A percentile compares a stretch with the other conserved stretches of the same genome.
Conservation (phyloP, 257 asterid genomes). For the Rauvolfia tetraphylla region DNA sequence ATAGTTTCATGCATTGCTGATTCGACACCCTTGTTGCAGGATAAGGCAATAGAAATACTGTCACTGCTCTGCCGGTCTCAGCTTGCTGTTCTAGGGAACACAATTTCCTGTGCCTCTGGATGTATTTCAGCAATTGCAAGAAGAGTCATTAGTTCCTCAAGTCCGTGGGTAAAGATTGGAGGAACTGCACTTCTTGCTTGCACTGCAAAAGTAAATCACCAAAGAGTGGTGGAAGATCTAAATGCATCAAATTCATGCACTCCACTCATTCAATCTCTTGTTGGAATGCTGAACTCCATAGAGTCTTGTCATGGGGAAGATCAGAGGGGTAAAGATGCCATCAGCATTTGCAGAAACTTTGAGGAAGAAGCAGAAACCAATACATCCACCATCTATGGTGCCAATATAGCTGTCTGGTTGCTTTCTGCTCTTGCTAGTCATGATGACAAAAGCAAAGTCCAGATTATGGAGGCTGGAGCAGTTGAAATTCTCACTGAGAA, state of each 20-base stretch:
- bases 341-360: slow-evolving; percentile 63
- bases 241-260: slow-evolving; percentile 54
- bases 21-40: slow-evolving; percentile 73
- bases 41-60: slow-evolving; percentile 77
- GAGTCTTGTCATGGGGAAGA: slow-evolving; percentile 53
- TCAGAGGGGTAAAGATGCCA: slow-evolving; percentile 43
- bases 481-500: slow-evolving; percentile 82
- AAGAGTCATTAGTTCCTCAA: slow-evolving; percentile 64
- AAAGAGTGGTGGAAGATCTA: slow-evolving; percentile 70
- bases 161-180: slow-evolving; percentile 68
- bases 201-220: slow-evolving; percentile 74
- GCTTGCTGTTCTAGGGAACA: slow-evolving; percentile 64
- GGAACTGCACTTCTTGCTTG: slow-evolving; percentile 96
- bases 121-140: slow-evolving; percentile 69
- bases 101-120: slow-evolving; percentile 62
- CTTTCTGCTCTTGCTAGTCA: slow-evolving; percentile 78
- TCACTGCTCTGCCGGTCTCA: slow-evolving; percentile 74
- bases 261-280: slow-evolving; percentile 72
- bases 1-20: slow-evolving; percentile 79
- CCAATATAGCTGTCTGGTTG: slow-evolving; percentile 82
- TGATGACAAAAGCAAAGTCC: slow-evolving; percentile 65
- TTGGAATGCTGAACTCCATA: slow-evolving; percentile 56
- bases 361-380: slow-evolving; percentile 56
- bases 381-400: slow-evolving; percentile 72
- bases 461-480: slow-evolving; percentile 91